Conservation (phyloP, 176 grass and related monocot species). For the Aegilops sharonensis region DNA sequence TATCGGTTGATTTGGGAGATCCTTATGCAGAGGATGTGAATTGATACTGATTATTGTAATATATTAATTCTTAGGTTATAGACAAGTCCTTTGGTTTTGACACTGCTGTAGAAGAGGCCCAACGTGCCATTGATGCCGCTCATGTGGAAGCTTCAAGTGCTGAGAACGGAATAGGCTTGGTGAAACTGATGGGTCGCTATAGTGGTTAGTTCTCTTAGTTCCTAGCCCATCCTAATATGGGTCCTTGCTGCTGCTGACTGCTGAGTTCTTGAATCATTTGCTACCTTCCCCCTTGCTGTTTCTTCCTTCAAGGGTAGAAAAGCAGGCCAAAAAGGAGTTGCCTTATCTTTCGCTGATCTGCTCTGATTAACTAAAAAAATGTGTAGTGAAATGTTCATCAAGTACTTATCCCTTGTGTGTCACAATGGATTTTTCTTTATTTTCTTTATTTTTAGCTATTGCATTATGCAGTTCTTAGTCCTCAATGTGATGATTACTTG, state of each 20-base stretch:
- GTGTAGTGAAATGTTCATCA: neutral
- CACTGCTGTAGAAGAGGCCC: conserved; percentile 89
- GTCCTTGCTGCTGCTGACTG: neutral
- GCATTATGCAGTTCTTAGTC: neutral
- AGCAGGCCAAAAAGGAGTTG: neutral
- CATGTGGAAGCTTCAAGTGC: conserved; percentile 95
- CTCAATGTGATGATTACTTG: neutral
- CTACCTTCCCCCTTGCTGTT: neutral
- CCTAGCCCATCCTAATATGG: conserved; percentile 8
- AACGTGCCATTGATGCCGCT: conserved; percentile 85
- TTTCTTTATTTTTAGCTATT: neutral
- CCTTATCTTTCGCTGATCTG: neutral
- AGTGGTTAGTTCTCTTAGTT: conserved; percentile 80
- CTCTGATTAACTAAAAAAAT: neutral
- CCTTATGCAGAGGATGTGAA: neutral
- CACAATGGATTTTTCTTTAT: neutral
- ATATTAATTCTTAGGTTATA: conserved; percentile 56
- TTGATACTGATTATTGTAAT: conserved; percentile 15
- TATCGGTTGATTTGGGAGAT: neutral
- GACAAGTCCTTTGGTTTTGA: conserved; percentile 99
- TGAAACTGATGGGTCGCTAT: conserved; percentile 96
- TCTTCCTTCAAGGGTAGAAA: neutral
- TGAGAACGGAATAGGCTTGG: conserved; percentile 92
- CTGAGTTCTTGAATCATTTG: neutral
- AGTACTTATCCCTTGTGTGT: neutral